These are phyloP conservation scores for Saksenaea vasiformis DNA, from an alignment of 371 early-diverging fungal species.

Conservation along the genomic window DNA sequence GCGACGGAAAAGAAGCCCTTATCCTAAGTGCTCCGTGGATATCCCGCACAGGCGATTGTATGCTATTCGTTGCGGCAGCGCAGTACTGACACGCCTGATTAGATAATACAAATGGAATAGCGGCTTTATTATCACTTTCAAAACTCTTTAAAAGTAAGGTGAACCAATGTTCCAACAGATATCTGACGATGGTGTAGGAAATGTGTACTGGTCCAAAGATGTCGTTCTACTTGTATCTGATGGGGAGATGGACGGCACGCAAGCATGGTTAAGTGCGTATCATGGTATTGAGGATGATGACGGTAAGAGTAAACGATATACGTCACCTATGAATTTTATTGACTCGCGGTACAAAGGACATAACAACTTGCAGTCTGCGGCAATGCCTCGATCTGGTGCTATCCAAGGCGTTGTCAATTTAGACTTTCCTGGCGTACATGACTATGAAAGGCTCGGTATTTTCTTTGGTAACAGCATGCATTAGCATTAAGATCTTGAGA, in stretches of 20 bases:
- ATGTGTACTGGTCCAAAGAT: conserved; percentile 91
- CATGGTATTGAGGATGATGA: conserved; percentile 61
- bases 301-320: conserved; percentile 22
- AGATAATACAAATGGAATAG: conserved; percentile 80
- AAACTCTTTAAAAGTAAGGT: conserved; percentile 71
- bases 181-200: conserved; percentile 38
- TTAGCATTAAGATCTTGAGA: background rate
- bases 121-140: conserved; percentile 74
- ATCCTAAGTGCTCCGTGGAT: conserved; percentile 81
- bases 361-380: conserved; percentile 30
- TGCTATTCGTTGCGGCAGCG: background rate
- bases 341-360: background rate
- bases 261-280: conserved; percentile 92
- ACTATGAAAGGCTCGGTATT: conserved; percentile 76
- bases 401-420: conserved; percentile 89
- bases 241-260: conserved; percentile 70
- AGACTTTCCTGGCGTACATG: conserved; percentile 76
- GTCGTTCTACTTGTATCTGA: conserved; percentile 86
- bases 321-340: background rate
- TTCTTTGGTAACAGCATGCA: conserved; percentile 64
- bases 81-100: background rate
- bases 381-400: conserved; percentile 74
- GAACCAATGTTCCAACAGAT: background rate
- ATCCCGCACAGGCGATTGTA: conserved; percentile 57
- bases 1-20: conserved; percentile 90